Conservation (phyloP, 345 rosid species). For the Sisymbrium irio region DNA sequence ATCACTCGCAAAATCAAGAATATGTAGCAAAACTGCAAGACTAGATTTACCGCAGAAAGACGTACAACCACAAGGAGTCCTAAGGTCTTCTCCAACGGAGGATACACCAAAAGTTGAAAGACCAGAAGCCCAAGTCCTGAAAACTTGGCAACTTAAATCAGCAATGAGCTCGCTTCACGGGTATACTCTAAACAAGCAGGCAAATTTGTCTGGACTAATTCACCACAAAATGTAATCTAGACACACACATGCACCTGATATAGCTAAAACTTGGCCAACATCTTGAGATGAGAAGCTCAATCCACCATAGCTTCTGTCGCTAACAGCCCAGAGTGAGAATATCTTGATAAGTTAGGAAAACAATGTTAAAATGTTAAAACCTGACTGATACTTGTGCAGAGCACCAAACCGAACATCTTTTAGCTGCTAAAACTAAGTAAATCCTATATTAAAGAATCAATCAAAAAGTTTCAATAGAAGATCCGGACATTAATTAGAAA, state of each 20-base stretch:
- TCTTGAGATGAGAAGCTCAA: slow-evolving; percentile 61
- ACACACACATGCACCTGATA: slow-evolving; percentile 45
- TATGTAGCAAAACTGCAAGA: not conserved
- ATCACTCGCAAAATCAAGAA: not conserved
- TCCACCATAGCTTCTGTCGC: slow-evolving; percentile 58
- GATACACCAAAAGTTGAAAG: slow-evolving; percentile 28
- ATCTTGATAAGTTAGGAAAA: slow-evolving; percentile 26
- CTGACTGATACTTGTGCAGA: too few species aligned
- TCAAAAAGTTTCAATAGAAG: not conserved
- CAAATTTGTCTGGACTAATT: too few species aligned
- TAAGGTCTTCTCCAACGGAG: not conserved
- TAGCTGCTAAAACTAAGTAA: not conserved
- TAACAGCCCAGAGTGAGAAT: slow-evolving; percentile 68
- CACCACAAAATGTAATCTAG: not conserved
- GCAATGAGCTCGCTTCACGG: not conserved
- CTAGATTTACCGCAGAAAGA: slow-evolving; percentile 20
- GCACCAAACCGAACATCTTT: too few species aligned
- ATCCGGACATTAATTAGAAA: not conserved
- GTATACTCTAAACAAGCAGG: not conserved
- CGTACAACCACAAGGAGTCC: slow-evolving; percentile 15
- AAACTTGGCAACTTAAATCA: not conserved
- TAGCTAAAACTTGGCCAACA: slow-evolving; percentile 62
- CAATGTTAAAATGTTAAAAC: not conserved
- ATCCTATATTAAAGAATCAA: not conserved
- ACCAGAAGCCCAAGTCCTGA: slow-evolving; percentile 30